Conservation (phyloP, 345 rosid genomes). For the Microthlaspi erraticum region DNA sequence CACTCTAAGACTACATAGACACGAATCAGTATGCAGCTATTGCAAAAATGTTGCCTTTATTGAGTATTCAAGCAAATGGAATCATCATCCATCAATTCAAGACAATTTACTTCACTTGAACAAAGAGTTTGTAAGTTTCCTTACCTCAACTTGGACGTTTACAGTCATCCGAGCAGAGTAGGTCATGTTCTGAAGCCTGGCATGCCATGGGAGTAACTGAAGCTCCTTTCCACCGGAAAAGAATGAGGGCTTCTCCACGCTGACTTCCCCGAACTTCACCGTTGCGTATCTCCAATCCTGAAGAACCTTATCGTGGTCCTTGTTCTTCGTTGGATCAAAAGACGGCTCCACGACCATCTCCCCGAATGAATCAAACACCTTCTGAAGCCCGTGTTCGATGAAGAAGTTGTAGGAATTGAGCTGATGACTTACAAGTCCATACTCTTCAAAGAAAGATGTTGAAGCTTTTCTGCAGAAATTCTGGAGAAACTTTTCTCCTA, state of each 20-base stretch:
- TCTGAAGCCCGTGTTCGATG: conserved; percentile 63
- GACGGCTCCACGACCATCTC: conserved; percentile 69
- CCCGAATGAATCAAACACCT: conserved; percentile 66
- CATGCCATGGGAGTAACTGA: conserved; percentile 69
- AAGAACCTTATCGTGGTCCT: conserved; percentile 60
- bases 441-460: conserved; percentile 61
- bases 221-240: conserved; percentile 47
- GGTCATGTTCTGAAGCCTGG: conserved; percentile 92
- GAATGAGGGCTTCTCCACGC: conserved; percentile 53
- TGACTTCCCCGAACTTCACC: conserved; percentile 51
- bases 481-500: conserved; percentile 56
- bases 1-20: no score
- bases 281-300: conserved; percentile 65
- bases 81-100: no score
- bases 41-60: no score
- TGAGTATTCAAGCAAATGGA: no score
- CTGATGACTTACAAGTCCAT: conserved; percentile 83
- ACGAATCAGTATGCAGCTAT: no score
- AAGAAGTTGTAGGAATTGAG: conserved; percentile 77
- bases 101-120: no score
- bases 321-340: conserved; percentile 69
- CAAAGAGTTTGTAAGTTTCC: not conserved
- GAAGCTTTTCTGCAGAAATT: conserved; percentile 68
- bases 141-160: conserved; percentile 70
- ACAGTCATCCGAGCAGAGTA: conserved; percentile 75